These are phyloP conservation scores for Erythrobasidium yunnanense DNA, from an alignment of 768 basidiomycete species.

Conservation along the genomic window DNA sequence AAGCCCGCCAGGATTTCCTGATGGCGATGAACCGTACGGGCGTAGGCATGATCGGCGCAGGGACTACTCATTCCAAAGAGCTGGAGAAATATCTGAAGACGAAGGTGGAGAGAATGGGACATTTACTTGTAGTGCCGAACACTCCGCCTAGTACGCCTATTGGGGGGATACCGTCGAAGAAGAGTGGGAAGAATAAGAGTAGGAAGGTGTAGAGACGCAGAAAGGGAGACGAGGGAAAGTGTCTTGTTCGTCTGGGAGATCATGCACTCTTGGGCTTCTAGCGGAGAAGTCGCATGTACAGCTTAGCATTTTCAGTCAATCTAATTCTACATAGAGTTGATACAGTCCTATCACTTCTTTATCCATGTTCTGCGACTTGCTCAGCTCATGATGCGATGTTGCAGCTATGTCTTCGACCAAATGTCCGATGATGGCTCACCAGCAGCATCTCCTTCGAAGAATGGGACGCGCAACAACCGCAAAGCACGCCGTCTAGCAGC, in stretches of 20 bases:
- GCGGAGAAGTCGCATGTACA: too few species aligned
- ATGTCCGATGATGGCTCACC: too few species aligned
- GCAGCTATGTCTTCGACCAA: too few species aligned
- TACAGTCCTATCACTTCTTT: too few species aligned
- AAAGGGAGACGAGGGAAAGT: neutral
- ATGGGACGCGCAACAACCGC: too few species aligned
- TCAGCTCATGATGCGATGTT: too few species aligned
- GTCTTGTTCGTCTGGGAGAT: neutral
- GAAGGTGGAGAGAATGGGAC: conserved; percentile 95
- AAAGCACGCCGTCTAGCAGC: too few species aligned
- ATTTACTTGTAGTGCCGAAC: conserved; percentile 55
- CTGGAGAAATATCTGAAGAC: conserved; percentile 90
- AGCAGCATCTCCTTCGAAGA: too few species aligned
- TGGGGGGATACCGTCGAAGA: neutral
- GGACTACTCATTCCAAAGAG: conserved; percentile 66
- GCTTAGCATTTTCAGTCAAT: too few species aligned
- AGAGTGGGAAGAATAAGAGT: neutral
- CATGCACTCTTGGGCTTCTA: too few species aligned
- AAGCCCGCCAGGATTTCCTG: conserved; percentile 42
- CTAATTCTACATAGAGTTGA: too few species aligned
- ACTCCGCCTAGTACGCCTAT: conserved; percentile 24
- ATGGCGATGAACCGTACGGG: conserved; percentile 47
- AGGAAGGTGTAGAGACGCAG: neutral
- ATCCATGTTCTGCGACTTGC: too few species aligned
- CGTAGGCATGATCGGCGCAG: conserved; percentile 69